Percentiles rank a stretch among this genome's conserved stretches.
Conservation (phyloP, 169 alveolate species). For the Plasmodium coatneyi region DNA sequence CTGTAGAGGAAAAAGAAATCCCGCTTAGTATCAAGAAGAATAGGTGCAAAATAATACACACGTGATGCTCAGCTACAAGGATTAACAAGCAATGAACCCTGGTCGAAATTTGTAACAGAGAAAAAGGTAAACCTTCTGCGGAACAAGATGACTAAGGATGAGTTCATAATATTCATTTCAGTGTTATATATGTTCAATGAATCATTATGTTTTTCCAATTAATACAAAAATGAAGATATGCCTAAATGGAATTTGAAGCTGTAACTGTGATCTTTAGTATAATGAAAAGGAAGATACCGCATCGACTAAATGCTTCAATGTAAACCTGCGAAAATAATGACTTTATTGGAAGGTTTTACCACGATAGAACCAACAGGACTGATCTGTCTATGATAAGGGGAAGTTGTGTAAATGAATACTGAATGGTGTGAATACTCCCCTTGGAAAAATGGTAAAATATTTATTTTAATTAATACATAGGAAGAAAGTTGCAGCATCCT, state of each 20-base stretch:
- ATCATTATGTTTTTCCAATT: not conserved
- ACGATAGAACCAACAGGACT: not conserved
- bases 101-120: not conserved
- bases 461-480: not conserved
- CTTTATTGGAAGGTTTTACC: not conserved
- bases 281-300: not conserved
- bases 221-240: not conserved
- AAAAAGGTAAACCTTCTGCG: not conserved
- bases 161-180: not conserved
- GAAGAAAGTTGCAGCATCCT: not conserved
- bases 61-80: not conserved
- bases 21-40: not conserved
- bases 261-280: not conserved
- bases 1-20: not conserved
- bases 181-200: not conserved
- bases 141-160: not conserved
- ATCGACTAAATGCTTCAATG: not conserved
- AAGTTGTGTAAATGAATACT: not conserved
- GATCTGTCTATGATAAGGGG: not conserved
- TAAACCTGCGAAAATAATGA: not conserved
- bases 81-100: not conserved
- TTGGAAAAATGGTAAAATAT: not conserved
- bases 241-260: not conserved
- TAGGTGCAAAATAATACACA: not conserved
- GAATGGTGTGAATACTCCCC: not conserved